Evolutionary conservation across 371 early-diverging fungal species (phyloP).

Genomic region (Nematocida ausubeli): DNA sequence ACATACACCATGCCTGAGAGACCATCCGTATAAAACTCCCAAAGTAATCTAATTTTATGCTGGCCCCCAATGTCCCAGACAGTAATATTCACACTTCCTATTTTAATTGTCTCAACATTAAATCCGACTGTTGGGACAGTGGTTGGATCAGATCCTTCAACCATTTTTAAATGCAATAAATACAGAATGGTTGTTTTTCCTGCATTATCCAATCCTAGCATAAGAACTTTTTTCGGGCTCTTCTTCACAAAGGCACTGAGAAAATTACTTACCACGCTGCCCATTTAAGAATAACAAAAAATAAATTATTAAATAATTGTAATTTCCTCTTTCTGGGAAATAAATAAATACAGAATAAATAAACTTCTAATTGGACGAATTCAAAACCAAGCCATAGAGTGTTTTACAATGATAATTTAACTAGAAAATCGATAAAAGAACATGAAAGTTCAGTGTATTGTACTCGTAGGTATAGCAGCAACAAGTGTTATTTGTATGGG

Average conservation of each 20-base stretch:
- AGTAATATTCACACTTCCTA: slow-evolving; percentile 65
- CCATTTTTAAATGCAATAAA: slow-evolving; percentile 84
- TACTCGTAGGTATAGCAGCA: neutral
- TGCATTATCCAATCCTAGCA: slow-evolving; percentile 74
- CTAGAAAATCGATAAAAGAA: neutral
- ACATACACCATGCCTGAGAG: slow-evolving; percentile 78
- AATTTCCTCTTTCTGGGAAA: neutral
- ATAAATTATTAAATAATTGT: slow-evolving; percentile 38
- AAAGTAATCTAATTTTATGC: slow-evolving; percentile 68
- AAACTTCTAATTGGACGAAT: slow-evolving; percentile 3
- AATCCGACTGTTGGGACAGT: slow-evolving; percentile 85
- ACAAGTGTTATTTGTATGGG: neutral
- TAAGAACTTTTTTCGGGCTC: slow-evolving; percentile 65
- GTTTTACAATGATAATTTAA: slow-evolving; percentile 47
- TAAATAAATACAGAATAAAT: slow-evolving; percentile 3
- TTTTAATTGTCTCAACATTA: slow-evolving; percentile 68
- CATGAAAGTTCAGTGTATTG: neutral
- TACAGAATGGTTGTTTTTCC: slow-evolving; percentile 74
- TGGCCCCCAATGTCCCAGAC: slow-evolving; percentile 71
- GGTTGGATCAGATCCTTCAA: slow-evolving; percentile 72
- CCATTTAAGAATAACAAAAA: slow-evolving; percentile 53
- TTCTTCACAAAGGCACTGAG: slow-evolving; percentile 30
- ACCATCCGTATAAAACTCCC: slow-evolving; percentile 67
- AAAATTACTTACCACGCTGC: slow-evolving; percentile 48
- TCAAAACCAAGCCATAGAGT: slow-evolving; percentile 17